Conservation (phyloP, 805 yeast species). For the Sugiyamaella chiloensis region DNA sequence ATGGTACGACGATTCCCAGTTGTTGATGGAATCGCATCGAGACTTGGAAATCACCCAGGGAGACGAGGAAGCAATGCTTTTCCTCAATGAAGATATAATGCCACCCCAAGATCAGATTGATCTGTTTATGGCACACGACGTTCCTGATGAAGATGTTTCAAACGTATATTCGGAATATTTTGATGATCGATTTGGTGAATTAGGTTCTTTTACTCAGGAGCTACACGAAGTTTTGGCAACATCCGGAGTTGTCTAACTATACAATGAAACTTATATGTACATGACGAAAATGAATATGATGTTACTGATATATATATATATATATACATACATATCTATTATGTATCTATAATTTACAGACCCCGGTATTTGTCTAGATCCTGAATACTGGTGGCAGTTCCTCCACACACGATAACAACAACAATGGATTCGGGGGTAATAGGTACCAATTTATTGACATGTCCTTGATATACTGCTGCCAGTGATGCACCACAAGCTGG, state of each 20-base stretch:
- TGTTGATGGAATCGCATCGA: constrained; percentile 3
- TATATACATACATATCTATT: too few species aligned
- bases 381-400: constrained; percentile 22
- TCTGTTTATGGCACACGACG: constrained; percentile 14
- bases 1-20: constrained; percentile 4
- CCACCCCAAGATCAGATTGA: constrained; percentile 24
- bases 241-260: neutral
- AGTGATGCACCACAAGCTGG: constrained; percentile 72
- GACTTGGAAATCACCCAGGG: constrained; percentile 2
- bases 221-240: constrained; percentile 12
- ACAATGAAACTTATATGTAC: neutral
- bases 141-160: constrained; percentile 14
- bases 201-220: constrained; percentile 7
- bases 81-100: constrained; percentile 25
- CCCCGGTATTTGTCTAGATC: constrained; percentile 7
- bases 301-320: too few species aligned
- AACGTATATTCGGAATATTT: constrained; percentile 21
- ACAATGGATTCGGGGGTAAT: constrained; percentile 21
- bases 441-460: constrained; percentile 11
- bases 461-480: constrained; percentile 29
- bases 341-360: too few species aligned
- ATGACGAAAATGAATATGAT: constrained; percentile 3
- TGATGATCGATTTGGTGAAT: constrained; percentile 9
- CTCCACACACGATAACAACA: constrained; percentile 28
- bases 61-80: constrained; percentile 18